Evolutionary conservation across 1,139 yeast species (phyloP).

Genomic region (Citeromyces siamensis): DNA sequence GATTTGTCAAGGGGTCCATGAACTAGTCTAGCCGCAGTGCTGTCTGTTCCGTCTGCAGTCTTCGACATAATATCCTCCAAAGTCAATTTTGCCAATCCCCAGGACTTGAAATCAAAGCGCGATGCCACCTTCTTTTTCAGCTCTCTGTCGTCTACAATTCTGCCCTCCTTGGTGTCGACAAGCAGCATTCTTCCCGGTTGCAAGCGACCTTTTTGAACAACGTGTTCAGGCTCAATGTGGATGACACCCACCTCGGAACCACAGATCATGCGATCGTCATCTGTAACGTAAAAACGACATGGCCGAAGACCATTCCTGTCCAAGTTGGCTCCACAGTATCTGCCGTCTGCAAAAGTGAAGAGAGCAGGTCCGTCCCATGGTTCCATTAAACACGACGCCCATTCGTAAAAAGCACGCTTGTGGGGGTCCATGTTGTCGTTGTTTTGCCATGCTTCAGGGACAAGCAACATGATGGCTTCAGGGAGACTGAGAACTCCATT

Average conservation of each 20-base stretch:
- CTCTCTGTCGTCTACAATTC: slow-evolving; percentile 87
- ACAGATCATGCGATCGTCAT: slow-evolving; percentile 91
- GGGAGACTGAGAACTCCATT: slow-evolving; percentile 90
- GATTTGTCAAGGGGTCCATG: slow-evolving; percentile 25
- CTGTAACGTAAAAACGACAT: slow-evolving; percentile 92
- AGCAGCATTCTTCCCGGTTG: slow-evolving; percentile 95
- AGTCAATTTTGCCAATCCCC: slow-evolving; percentile 65
- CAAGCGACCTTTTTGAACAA: slow-evolving; percentile 84
- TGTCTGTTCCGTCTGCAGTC: slow-evolving; percentile 20
- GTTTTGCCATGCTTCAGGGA: slow-evolving; percentile 98
- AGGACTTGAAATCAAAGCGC: slow-evolving; percentile 83
- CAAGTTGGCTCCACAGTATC: slow-evolving; percentile 96
- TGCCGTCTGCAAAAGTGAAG: slow-evolving; percentile 93
- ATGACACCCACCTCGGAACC: slow-evolving; percentile 98
- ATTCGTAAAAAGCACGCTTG: slow-evolving; percentile 90
- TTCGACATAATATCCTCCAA: slow-evolving; percentile 1
- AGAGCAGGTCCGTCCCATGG: slow-evolving; percentile 99
- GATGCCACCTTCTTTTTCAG: slow-evolving; percentile 74
- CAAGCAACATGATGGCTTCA: slow-evolving; percentile 94
- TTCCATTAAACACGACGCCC: slow-evolving; percentile 99
- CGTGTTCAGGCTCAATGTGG: slow-evolving; percentile 72
- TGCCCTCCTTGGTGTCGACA: slow-evolving; percentile 88
- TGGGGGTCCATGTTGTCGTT: slow-evolving; percentile 78
- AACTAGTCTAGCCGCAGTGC: slow-evolving; percentile 66
- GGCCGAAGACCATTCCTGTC: slow-evolving; percentile 98